Percentiles rank a stretch among this genome's conserved stretches.
These are phyloP conservation scores for Lagerstroemia speciosa DNA, from an alignment of 345 rosid species.

Conservation along the genomic window DNA sequence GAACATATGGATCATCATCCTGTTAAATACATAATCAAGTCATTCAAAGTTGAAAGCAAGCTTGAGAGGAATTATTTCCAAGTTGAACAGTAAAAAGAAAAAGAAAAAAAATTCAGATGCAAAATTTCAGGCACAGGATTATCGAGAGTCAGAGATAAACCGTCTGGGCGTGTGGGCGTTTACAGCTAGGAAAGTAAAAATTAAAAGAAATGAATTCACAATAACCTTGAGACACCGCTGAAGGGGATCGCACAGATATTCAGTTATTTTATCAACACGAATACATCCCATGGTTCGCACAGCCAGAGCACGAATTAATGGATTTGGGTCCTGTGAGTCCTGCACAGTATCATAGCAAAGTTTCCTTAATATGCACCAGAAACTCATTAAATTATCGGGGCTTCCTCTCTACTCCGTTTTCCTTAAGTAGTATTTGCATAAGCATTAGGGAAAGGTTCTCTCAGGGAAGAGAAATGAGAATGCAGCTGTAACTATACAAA, in stretches of 20 bases:
- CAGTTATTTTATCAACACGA: slow-evolving; percentile 99
- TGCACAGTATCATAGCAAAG: slow-evolving; percentile 21
- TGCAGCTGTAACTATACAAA: background rate
- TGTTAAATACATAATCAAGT: slow-evolving; percentile 16
- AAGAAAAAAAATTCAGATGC: background rate
- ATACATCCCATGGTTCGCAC: slow-evolving; percentile 99
- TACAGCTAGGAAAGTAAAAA: background rate
- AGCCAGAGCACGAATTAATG: slow-evolving; percentile 96
- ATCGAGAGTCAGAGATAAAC: background rate
- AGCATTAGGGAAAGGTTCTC: no score
- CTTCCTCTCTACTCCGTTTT: background rate
- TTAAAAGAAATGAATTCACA: background rate
- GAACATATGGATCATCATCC: slow-evolving; percentile 99
- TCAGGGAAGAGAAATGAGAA: no score
- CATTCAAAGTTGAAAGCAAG: background rate
- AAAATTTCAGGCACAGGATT: background rate
- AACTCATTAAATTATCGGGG: background rate
- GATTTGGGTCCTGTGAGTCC: slow-evolving; percentile 99
- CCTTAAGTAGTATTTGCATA: background rate
- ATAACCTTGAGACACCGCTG: slow-evolving; percentile 98
- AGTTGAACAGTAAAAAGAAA: background rate
- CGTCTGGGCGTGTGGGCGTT: background rate
- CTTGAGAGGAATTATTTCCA: background rate
- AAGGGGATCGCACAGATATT: slow-evolving; percentile 97
- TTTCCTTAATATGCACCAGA: background rate